Evolutionary conservation across 2,329 filamentous ascomycete genomes (phyloP).

Genomic region (Simplicillium sp.): DNA sequence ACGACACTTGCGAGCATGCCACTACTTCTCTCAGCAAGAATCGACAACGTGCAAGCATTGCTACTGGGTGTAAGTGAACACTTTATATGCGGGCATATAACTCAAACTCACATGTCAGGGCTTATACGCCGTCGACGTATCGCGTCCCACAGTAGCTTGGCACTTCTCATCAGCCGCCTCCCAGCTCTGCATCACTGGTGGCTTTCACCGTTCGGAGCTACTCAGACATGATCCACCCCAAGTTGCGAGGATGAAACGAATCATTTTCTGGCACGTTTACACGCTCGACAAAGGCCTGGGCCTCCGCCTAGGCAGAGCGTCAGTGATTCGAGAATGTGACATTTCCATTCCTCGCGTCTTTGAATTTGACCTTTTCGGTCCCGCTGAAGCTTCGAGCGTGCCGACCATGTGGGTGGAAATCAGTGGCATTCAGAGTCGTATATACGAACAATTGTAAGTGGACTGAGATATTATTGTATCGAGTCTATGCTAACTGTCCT

Average conservation of each 20-base stretch:
- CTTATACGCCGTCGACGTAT: constrained; percentile 52
- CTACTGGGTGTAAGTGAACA: constrained; percentile 40
- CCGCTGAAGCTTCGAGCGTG: constrained; percentile 22
- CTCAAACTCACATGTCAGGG: constrained; percentile 27
- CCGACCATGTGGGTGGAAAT: constrained; percentile 45
- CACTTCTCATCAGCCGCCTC: constrained; percentile 50
- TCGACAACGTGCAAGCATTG: constrained; percentile 48
- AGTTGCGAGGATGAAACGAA: constrained; percentile 23
- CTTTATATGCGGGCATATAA: not conserved
- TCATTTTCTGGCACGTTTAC: constrained; percentile 44
- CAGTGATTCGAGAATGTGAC: constrained; percentile 50
- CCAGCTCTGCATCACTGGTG: constrained; percentile 51
- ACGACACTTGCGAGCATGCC: constrained; percentile 41
- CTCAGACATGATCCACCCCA: constrained; percentile 22
- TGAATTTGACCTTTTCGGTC: constrained; percentile 30
- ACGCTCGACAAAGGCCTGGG: constrained; percentile 49
- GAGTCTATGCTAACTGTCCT: constrained; percentile 4
- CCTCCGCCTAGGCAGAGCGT: constrained; percentile 48
- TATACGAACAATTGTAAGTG: constrained; percentile 41
- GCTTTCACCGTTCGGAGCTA: constrained; percentile 42
- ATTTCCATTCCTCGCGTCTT: constrained; percentile 38
- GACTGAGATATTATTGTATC: not conserved
- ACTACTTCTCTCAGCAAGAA: constrained; percentile 44
- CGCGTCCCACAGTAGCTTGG: constrained; percentile 55
- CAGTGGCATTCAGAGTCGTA: constrained; percentile 45